Conservation (phyloP, 345 rosid species). For the Streptanthus diversifolius region DNA sequence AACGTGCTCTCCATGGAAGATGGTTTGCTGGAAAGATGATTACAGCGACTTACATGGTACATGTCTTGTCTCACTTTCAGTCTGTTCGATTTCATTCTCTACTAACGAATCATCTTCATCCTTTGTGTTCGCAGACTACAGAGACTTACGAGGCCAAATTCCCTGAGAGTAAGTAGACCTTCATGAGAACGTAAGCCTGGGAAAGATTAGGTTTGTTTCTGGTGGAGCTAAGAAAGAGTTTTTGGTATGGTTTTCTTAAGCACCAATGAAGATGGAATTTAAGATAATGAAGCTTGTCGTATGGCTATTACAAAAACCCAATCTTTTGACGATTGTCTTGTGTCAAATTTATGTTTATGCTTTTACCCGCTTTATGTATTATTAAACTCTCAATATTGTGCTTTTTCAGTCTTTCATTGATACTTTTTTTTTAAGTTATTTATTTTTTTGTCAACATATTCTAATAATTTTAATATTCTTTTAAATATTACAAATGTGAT, state of each 20-base stretch:
- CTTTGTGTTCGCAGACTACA: constrained; percentile 42
- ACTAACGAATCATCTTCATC: neutral
- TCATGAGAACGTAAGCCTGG: neutral
- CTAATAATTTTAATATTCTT: too few species aligned
- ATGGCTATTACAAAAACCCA: neutral
- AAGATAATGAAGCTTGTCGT: neutral
- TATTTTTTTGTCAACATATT: neutral
- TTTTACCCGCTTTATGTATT: neutral
- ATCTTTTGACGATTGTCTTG: neutral
- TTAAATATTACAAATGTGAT: too few species aligned
- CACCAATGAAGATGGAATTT: constrained; percentile 14
- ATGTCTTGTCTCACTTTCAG: neutral
- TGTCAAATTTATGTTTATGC: constrained; percentile 13
- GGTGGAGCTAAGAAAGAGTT: neutral
- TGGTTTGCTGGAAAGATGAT: constrained; percentile 99
- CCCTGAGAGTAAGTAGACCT: constrained; percentile 43
- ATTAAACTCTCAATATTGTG: neutral
- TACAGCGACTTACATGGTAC: constrained; percentile 86
- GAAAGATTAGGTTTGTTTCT: neutral
- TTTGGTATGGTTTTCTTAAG: neutral
- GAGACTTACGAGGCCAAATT: constrained; percentile 56
- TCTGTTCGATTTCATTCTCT: neutral
- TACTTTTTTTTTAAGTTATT: neutral
- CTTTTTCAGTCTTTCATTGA: neutral
- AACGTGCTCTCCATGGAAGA: constrained; percentile 85